These are phyloP conservation scores for Globisporangium parvum DNA, from an alignment of 352 stramenopile species.

Conservation along the genomic window DNA sequence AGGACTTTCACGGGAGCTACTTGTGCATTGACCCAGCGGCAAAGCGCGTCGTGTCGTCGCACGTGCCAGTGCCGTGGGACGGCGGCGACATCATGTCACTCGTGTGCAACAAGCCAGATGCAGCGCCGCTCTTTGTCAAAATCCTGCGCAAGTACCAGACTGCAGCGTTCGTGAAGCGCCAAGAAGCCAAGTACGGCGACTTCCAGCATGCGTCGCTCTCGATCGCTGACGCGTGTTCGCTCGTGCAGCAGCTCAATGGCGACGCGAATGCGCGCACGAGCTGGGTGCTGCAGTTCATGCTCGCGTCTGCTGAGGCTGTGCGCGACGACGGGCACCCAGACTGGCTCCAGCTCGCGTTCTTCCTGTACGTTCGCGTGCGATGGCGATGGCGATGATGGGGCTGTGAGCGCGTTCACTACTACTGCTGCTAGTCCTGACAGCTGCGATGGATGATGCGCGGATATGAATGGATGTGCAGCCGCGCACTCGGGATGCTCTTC, in stretches of 20 bases:
- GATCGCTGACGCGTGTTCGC: constrained; percentile 50
- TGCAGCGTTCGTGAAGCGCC: constrained; percentile 33
- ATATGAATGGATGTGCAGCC: constrained; percentile 14
- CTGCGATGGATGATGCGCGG: not conserved
- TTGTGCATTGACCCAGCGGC: constrained; percentile 53
- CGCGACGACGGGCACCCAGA: constrained; percentile 69
- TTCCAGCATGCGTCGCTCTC: constrained; percentile 55
- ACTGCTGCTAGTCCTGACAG: not conserved
- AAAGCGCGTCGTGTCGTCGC: constrained; percentile 31
- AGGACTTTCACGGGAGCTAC: constrained; percentile 76
- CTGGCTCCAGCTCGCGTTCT: constrained; percentile 73
- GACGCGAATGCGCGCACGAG: constrained; percentile 35
- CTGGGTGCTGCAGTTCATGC: constrained; percentile 70
- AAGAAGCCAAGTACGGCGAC: constrained; percentile 35
- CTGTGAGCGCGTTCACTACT: not conserved
- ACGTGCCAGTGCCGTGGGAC: constrained; percentile 63
- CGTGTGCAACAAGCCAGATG: constrained; percentile 60
- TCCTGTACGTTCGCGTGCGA: constrained; percentile 32
- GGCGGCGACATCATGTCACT: constrained; percentile 64
- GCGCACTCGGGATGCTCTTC: constrained; percentile 69
- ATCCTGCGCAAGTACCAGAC: constrained; percentile 80
- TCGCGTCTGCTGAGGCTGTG: constrained; percentile 49
- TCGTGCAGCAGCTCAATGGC: constrained; percentile 55
- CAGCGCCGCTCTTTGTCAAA: constrained; percentile 47
- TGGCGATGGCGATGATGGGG: too few species aligned